Conservation (phyloP, 257 asterid species). For the Solanum medicagineum region DNA sequence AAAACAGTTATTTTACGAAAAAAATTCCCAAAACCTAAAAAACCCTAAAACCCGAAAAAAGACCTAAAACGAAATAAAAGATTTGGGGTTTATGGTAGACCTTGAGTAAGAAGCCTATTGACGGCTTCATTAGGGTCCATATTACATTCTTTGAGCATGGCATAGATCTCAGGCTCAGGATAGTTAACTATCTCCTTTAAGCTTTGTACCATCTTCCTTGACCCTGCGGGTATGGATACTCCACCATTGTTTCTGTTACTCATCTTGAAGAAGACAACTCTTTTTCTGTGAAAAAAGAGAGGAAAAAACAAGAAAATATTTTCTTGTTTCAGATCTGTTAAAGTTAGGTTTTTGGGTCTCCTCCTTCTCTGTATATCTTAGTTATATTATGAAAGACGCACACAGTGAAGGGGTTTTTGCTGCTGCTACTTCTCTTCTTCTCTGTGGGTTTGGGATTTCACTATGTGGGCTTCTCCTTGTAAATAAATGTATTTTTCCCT, state of each 20-base stretch:
- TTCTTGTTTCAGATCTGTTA: not conserved
- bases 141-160: conserved; percentile 79
- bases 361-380: not conserved
- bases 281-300: not conserved
- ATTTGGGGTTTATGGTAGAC: conserved; percentile 17
- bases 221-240: conserved; percentile 42
- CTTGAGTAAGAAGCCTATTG: conserved; percentile 71
- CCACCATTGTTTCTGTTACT: conserved; percentile 4
- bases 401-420: not conserved
- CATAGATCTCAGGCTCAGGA: conserved; percentile 85
- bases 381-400: not conserved
- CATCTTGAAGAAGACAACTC: not conserved
- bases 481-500: not conserved
- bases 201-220: conserved; percentile 71
- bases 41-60: not conserved
- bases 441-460: not conserved
- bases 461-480: not conserved
- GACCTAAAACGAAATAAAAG: not conserved
- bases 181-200: conserved; percentile 80
- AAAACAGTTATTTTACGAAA: not conserved
- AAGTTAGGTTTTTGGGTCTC: not conserved
- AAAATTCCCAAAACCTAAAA: not conserved
- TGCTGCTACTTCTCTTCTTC: not conserved
- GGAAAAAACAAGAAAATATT: not conserved
- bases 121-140: conserved; percentile 97